These are phyloP conservation scores for Pneumocystis carinii DNA, from an alignment of 1,139 yeast species.

Conservation along the genomic window DNA sequence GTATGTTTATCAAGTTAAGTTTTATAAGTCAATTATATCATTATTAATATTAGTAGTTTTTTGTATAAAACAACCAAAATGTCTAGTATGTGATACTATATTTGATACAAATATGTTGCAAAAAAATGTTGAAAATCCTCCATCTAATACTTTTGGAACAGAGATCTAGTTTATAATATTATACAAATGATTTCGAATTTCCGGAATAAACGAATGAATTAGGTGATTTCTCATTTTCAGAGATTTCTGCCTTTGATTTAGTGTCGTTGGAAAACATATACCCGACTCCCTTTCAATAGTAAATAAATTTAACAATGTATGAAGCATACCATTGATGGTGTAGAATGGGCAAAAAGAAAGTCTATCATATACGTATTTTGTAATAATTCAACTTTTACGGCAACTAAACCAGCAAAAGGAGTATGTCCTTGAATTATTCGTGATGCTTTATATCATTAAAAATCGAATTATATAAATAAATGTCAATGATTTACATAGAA, in stretches of 20 bases:
- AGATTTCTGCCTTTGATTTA: not conserved
- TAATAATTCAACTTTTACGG: not conserved
- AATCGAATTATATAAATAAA: not conserved
- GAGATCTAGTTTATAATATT: not conserved
- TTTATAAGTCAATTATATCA: slow-evolving; percentile 17
- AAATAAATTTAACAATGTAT: not conserved
- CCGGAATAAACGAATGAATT: not conserved
- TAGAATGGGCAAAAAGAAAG: not conserved
- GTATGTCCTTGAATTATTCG: not conserved
- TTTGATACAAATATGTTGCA: slow-evolving; percentile 26
- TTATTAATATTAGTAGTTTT: slow-evolving; percentile 26
- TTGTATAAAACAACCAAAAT: slow-evolving; percentile 30
- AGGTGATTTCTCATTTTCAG: not conserved
- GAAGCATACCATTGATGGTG: not conserved
- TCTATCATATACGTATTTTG: not conserved
- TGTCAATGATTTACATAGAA: not conserved
- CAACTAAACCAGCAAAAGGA: not conserved
- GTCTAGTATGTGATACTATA: slow-evolving; percentile 57
- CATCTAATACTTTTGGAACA: not conserved
- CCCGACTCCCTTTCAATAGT: not conserved
- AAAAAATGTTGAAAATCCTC: not conserved
- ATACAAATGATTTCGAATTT: not conserved
- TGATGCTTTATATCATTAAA: not conserved
- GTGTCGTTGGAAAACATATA: not conserved
- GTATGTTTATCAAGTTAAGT: slow-evolving; percentile 62